phyloP scores from a whole-genome alignment of 176 grass and related monocot species.

The Musa schizocarpa region DNA sequence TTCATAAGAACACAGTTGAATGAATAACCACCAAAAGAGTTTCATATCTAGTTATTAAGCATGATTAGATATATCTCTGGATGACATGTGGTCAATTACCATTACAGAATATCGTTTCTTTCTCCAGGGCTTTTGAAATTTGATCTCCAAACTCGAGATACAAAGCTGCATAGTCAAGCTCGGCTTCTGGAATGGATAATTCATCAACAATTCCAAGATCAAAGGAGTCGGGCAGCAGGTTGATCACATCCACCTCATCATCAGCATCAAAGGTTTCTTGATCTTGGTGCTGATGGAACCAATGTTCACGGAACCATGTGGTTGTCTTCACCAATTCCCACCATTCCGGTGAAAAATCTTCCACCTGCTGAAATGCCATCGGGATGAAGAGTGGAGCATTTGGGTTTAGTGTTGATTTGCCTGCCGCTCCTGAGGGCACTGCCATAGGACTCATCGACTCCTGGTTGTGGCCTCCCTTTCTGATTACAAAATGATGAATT shows the following conservation, averaged over 20 bases:
- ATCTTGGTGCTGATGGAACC: slow-evolving; percentile 71
- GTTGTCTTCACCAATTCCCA: slow-evolving; percentile 91
- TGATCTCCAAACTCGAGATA: too few species aligned
- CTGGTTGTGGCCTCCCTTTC: neutral
- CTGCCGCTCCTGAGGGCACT: slow-evolving; percentile 18
- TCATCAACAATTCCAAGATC: slow-evolving; percentile 49
- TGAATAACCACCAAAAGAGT: too few species aligned
- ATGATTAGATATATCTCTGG: too few species aligned
- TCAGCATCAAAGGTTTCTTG: slow-evolving; percentile 35
- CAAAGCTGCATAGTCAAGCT: neutral
- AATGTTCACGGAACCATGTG: slow-evolving; percentile 91
- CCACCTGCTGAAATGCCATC: slow-evolving; percentile 63
- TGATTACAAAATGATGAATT: neutral
- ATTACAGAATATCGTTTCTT: neutral
- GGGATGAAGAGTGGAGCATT: slow-evolving; percentile 91
- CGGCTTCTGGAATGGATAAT: slow-evolving; percentile 33
- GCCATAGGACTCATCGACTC: slow-evolving; percentile 22
- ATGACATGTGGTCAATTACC: neutral
- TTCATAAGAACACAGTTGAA: neutral
- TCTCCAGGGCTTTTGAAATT: neutral
- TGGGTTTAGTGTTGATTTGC: slow-evolving; percentile 70
- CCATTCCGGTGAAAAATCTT: slow-evolving; percentile 96
- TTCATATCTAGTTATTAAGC: too few species aligned
- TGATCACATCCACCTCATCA: slow-evolving; percentile 36
- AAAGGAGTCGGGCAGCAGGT: slow-evolving; percentile 58